Evolutionary conservation across 169 alveolate species (phyloP).

Genomic region (Besnoitia besnoiti): DNA sequence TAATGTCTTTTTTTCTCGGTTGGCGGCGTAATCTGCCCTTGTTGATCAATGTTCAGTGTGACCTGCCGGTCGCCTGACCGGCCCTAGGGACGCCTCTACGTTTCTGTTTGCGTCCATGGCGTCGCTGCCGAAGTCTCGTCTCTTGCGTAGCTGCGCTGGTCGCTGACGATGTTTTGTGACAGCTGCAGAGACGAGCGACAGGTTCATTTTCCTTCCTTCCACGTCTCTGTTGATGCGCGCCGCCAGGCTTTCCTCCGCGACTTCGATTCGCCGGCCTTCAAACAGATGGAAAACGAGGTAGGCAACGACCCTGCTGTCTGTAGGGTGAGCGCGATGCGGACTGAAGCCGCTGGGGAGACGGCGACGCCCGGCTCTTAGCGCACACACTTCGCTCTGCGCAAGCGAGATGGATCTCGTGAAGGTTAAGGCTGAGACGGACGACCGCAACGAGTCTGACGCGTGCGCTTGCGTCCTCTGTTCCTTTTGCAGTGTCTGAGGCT

Average conservation of each 20-base stretch:
- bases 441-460: neutral
- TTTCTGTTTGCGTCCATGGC: neutral
- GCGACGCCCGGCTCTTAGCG: neutral
- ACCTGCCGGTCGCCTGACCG: neutral
- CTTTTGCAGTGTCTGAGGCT: neutral
- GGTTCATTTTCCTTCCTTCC: too few species aligned
- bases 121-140: neutral
- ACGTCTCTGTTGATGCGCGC: too few species aligned
- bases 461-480: neutral
- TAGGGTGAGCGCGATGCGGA: neutral
- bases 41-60: neutral
- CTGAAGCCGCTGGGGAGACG: neutral
- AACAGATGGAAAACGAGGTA: slow-evolving; percentile 8
- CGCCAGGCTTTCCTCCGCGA: neutral
- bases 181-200: too few species aligned
- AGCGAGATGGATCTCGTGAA: neutral
- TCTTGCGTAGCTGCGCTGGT: neutral
- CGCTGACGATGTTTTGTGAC: neutral
- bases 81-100: neutral
- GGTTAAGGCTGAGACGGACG: neutral
- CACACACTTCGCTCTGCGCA: neutral
- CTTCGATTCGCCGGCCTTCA: slow-evolving; percentile 11
- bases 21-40: neutral
- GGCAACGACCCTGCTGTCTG: neutral
- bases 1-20: neutral